Conservation (phyloP, 116 monocot genomes). For the Cymodocea nodosa region DNA sequence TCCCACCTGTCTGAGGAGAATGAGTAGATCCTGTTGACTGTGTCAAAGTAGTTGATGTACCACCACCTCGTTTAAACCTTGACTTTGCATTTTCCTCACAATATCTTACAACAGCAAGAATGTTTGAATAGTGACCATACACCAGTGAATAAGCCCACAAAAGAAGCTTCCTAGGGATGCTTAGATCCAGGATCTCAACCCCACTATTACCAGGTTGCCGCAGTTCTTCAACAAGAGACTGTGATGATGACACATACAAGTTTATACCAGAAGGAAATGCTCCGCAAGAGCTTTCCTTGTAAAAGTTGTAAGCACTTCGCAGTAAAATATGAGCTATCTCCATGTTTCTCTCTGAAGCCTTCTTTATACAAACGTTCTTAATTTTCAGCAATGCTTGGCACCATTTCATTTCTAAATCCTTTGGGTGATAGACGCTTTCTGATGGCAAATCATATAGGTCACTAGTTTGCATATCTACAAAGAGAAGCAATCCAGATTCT, state of each 20-base stretch:
- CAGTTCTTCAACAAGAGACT: constrained; percentile 15
- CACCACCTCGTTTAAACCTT: constrained; percentile 40
- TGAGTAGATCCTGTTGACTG: constrained; percentile 9
- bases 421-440: constrained; percentile 43
- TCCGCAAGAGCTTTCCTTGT: constrained; percentile 72
- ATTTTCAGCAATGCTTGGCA: constrained; percentile 51
- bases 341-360: constrained; percentile 58
- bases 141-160: constrained; percentile 84
- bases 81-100: constrained; percentile 90
- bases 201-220: constrained; percentile 27
- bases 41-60: constrained; percentile 9
- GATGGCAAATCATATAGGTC: constrained; percentile 48
- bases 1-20: constrained; percentile 22
- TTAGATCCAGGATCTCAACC: constrained; percentile 62
- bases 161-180: constrained; percentile 92
- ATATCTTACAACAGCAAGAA: constrained; percentile 72
- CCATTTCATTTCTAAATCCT: constrained; percentile 67
- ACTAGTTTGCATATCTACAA: constrained; percentile 76
- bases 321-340: constrained; percentile 64
- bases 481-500: constrained; percentile 41
- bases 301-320: constrained; percentile 78
- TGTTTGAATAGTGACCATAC: constrained; percentile 82
- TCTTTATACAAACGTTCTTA: constrained; percentile 46
- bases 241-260: constrained; percentile 43
- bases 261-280: constrained; percentile 79